phyloP scores from a whole-genome alignment of 331 rosid species.

The Rosa hybrid region DNA sequence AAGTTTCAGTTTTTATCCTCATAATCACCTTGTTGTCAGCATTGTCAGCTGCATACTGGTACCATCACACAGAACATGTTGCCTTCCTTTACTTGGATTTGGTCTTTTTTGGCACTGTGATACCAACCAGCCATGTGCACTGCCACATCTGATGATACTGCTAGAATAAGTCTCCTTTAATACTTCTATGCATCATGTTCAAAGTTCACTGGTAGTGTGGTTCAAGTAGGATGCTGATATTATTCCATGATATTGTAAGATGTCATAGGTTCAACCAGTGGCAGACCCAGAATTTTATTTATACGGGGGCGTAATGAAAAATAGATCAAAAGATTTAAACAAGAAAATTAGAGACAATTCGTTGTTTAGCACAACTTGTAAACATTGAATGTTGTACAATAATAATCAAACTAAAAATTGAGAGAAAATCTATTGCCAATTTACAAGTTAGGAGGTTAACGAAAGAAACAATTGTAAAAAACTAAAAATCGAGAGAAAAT shows the following conservation, averaged over 20 bases:
- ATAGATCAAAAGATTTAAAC: too few species aligned
- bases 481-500: too few species aligned
- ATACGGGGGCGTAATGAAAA: too few species aligned
- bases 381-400: too few species aligned
- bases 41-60: neutral
- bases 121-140: neutral
- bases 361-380: too few species aligned
- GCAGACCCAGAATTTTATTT: too few species aligned
- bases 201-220: neutral
- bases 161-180: neutral
- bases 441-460: too few species aligned
- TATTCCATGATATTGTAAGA: neutral
- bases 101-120: neutral
- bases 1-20: constrained; percentile 1
- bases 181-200: neutral
- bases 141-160: neutral
- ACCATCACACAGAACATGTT: neutral
- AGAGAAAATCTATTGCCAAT: too few species aligned
- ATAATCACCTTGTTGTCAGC: neutral
- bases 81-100: neutral
- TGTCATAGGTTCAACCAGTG: neutral
- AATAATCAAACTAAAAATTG: too few species aligned
- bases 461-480: too few species aligned
- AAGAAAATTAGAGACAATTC: too few species aligned
- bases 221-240: neutral